Conservation (phyloP, 768 basidiomycete species). For the Phanerochaete sordida region DNA sequence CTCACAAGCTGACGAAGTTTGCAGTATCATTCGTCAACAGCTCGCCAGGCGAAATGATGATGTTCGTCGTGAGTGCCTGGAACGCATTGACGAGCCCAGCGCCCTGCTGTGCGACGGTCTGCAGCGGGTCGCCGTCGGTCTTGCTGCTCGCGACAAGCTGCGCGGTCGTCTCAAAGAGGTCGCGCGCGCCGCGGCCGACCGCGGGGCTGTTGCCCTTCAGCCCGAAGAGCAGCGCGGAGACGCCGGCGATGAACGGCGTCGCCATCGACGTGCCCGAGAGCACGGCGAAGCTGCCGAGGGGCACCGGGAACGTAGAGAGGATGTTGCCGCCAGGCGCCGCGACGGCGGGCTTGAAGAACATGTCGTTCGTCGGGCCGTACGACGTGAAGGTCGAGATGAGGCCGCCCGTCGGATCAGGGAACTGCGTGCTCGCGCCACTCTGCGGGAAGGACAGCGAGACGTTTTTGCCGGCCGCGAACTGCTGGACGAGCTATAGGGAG, state of each 20-base stretch:
- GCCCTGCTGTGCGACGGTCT: conserved; percentile 52
- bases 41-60: conserved; percentile 52
- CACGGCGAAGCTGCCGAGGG: conserved; percentile 37
- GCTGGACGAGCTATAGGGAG: conserved; percentile 40
- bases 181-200: conserved; percentile 31
- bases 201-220: conserved; percentile 10
- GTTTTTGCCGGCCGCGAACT: conserved; percentile 41
- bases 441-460: conserved; percentile 48
- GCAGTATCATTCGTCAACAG: conserved; percentile 65
- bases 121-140: conserved; percentile 46
- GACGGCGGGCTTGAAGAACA: conserved; percentile 52
- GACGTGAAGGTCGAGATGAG: conserved; percentile 52
- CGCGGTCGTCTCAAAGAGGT: conserved; percentile 48
- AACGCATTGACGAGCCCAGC: conserved; percentile 56
- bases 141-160: conserved; percentile 38
- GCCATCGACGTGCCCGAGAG: conserved; percentile 42
- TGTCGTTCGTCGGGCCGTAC: conserved; percentile 59
- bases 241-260: conserved; percentile 23
- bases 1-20: conserved; percentile 43
- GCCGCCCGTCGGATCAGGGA: conserved; percentile 51
- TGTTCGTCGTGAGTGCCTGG: conserved; percentile 50
- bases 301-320: conserved; percentile 40
- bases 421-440: conserved; percentile 35
- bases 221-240: conserved; percentile 13
- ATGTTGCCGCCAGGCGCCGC: conserved; percentile 52